Evolutionary conservation across 148 eudicot genomes (phyloP), one percentile per base, ranked within the genome.

Genomic region (Silene latifolia): DNA sequence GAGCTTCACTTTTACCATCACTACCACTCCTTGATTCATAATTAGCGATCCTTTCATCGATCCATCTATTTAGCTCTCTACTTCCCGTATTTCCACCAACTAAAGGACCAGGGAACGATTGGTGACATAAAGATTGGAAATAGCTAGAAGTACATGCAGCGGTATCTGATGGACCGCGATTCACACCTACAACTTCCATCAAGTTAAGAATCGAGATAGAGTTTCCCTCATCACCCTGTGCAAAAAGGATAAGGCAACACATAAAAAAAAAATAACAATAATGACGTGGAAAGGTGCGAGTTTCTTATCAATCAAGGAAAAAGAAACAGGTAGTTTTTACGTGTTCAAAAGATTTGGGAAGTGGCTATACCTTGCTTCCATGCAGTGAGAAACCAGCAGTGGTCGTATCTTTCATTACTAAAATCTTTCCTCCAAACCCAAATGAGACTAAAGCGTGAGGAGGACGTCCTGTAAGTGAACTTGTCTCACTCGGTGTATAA

Each of bases 341-440:
- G 48, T 62, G 57, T 35, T 63, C 71, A 51, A 4, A 74, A 20
- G 8, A 20, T 79, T 46, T 7, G 24, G n/a, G 5, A 19, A 53
- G 66, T 15, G 63, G 57, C 25, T 84, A 62, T 78, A 95, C 98
- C 97, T 92, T 91, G 81, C 81, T 82, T 32, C 85, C 91, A 65
- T 80, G 78, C 27, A 88, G 79, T 62, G 87, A 72, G 62, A 73
- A 75, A 70, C 82, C 84, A 15, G 71, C 68, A 74, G 80, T 42
- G 72, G 35, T 80, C 59, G 63, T 82, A 80, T 90, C 86, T 87
- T 89, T 92, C 92, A 88, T 85, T 66, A 92, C 84, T 77, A 92
- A 78, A 71, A 95, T 93, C 86, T 92, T 95, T 71, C 98, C 98
- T 73, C 98, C 98, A 86, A 95, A 95, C 15, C 97, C 98, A 82